Base-by-base conservation (phyloP, 257 asterid genomes). In the Linaria vulgaris region DNA sequence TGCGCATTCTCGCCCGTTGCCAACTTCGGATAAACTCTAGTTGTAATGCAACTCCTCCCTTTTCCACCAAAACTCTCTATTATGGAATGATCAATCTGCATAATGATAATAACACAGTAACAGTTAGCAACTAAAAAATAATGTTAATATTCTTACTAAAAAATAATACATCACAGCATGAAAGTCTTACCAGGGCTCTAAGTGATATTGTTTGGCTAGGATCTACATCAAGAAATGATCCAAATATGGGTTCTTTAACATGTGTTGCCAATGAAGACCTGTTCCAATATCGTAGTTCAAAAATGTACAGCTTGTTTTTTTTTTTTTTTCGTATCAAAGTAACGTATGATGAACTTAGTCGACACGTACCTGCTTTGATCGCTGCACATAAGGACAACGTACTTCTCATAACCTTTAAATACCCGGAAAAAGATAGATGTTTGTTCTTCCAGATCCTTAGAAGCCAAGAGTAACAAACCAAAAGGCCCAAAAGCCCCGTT, bases 351-450 rank as follows among this genome's bases (percentile, higher is more conserved):
- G 34, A 27, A 27, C 6, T 27, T 27, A 6, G 6, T 2, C 6
- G 34, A 27, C 6, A 27, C 6, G 6, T 6, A 27, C 34, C 34
- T 27, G 34, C 34, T 27, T 27, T 27, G 34, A 27, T 27, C 34
- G 6, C 34, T 27, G 34, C 34, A 27, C 34, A 27, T 27, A 6
- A 27, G 34, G 34, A 27, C 34, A 27, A 27, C 34, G 6, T 27
- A 27, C 34, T 27, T 27, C 4, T 27, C 6, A 6, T 27, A 27
- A 27, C 48, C 59, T 63, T 65, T 79, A 64, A 77, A 73, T 39
- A 82, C 21, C 39, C 74, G 72, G 4, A 82, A 84, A 60, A 79
- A 82, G 20, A 84, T 52, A 3, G 81, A 76, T n/a, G 84, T 84
- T 50, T 75, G 67, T 69, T 84, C 91, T n/a, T 67, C 46, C 65